These are phyloP conservation scores for Peronospora tabacina DNA, from an alignment of 352 stramenopile species.

Conservation along the genomic window DNA sequence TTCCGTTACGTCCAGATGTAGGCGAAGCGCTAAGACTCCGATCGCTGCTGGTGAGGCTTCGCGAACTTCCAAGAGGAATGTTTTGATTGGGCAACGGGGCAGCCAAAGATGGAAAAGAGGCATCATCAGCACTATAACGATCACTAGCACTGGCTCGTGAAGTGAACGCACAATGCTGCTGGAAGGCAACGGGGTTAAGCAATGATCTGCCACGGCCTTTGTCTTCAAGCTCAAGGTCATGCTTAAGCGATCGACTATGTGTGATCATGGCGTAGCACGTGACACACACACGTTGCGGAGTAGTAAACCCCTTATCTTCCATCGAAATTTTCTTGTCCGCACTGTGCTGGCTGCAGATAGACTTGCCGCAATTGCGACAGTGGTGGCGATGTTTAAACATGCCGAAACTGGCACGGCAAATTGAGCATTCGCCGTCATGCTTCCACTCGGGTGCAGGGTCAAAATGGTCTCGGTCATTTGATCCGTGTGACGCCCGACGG, in stretches of 20 bases:
- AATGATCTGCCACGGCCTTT: constrained; percentile 15
- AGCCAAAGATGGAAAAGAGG: constrained; percentile 8
- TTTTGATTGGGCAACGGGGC: constrained; percentile 6
- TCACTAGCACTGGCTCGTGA: background rate
- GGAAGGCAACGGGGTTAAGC: constrained; percentile 16
- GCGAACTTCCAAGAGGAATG: constrained; percentile 5
- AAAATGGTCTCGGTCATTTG: constrained; percentile 23
- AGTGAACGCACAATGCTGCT: constrained; percentile 23
- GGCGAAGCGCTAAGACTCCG: constrained; percentile 17
- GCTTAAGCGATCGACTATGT: constrained; percentile 34
- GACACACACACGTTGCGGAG: constrained; percentile 70
- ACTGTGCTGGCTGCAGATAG: constrained; percentile 76
- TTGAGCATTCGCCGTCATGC: constrained; percentile 67
- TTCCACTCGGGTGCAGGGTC: constrained; percentile 66
- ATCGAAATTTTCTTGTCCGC: constrained; percentile 76
- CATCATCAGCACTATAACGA: constrained; percentile 8
- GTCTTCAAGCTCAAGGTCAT: constrained; percentile 31
- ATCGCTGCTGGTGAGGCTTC: constrained; percentile 15
- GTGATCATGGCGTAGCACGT: constrained; percentile 67
- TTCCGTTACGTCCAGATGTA: constrained; percentile 6
- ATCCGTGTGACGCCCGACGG: constrained; percentile 25
- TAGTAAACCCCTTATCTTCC: constrained; percentile 60
- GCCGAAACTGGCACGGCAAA: constrained; percentile 63
- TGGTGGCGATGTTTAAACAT: constrained; percentile 85
- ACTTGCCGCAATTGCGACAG: constrained; percentile 78